Percentiles rank a stretch among this genome's conserved stretches.
These are phyloP conservation scores for Chara braunii DNA, from an alignment of 139 green algal genomes.

Conservation along the genomic window DNA sequence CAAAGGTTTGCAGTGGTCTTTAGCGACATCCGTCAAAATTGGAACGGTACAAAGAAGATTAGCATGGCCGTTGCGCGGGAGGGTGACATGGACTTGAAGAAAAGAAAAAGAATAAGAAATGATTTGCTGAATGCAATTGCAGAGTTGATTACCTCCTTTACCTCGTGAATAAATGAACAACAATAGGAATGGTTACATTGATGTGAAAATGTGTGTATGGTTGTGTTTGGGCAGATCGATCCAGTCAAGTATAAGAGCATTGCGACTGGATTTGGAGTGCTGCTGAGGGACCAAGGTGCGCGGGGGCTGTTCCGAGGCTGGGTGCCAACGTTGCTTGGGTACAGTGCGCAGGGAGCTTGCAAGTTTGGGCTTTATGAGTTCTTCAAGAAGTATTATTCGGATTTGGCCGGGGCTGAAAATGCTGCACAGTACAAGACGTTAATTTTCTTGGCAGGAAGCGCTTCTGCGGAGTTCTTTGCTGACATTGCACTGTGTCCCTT, in stretches of 20 bases:
- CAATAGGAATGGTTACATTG: no score
- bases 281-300: conserved; percentile 44
- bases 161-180: no score
- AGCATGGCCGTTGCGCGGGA: no score
- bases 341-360: conserved; percentile 49
- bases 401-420: conserved; percentile 39
- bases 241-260: conserved; percentile 49
- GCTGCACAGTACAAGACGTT: conserved; percentile 42
- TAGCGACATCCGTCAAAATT: no score
- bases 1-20: no score
- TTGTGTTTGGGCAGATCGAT: conserved; percentile 47
- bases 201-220: no score
- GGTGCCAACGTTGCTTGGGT: conserved; percentile 43
- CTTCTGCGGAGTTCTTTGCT: conserved; percentile 47
- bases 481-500: conserved; percentile 50
- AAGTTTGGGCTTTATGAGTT: conserved; percentile 53
- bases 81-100: no score
- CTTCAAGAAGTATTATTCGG: conserved; percentile 52
- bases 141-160: no score
- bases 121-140: no score
- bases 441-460: conserved; percentile 46
- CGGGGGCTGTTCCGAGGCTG: conserved; percentile 44
- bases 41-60: no score
- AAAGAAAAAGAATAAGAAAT: no score
- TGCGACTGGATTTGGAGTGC: conserved; percentile 35